Conservation (phyloP, 805 yeast species). For the Metschnikowia arizonensis region DNA sequence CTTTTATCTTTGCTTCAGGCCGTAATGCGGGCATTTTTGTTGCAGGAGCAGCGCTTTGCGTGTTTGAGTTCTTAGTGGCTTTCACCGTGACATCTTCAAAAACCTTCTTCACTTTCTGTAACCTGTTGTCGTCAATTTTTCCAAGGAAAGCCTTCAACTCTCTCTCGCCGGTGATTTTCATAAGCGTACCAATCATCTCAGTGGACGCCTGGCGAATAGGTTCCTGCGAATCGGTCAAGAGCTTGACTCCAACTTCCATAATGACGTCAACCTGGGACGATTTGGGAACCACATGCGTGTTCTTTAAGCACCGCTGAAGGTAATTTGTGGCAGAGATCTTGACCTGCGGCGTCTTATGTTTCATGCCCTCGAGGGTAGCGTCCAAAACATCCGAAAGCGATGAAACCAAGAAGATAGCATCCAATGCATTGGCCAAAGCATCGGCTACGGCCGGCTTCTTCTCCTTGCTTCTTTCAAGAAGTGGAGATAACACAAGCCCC, state of each 20-base stretch:
- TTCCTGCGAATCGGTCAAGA: slow-evolving; percentile 80
- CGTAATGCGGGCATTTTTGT: slow-evolving; percentile 7
- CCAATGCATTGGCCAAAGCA: slow-evolving; percentile 63
- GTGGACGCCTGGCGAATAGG: slow-evolving; percentile 77
- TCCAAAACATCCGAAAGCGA: slow-evolving; percentile 55
- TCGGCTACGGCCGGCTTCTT: slow-evolving; percentile 76
- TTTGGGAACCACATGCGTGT: slow-evolving; percentile 47
- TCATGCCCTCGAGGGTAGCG: slow-evolving; percentile 54
- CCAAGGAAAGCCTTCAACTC: slow-evolving; percentile 57
- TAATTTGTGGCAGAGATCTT: slow-evolving; percentile 66
- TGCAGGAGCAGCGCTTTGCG: slow-evolving; percentile 4
- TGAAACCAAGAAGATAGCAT: slow-evolving; percentile 53
- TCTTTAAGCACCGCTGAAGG: slow-evolving; percentile 58
- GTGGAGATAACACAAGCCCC: slow-evolving; percentile 49
- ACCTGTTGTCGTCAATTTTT: slow-evolving; percentile 72
- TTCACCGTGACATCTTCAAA: slow-evolving; percentile 54
- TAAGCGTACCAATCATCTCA: slow-evolving; percentile 71
- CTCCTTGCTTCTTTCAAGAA: slow-evolving; percentile 83
- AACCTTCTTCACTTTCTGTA: slow-evolving; percentile 58
- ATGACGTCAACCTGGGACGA: slow-evolving; percentile 53
- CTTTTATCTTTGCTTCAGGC: slow-evolving; percentile 5
- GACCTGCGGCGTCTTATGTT: slow-evolving; percentile 79
- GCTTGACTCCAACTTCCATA: slow-evolving; percentile 51
- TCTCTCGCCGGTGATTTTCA: slow-evolving; percentile 78
- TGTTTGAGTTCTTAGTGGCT: slow-evolving; percentile 5